These are phyloP conservation scores for Anthracocystis walkeri DNA, from an alignment of 1,284 basidiomycete species.

Conservation along the genomic window DNA sequence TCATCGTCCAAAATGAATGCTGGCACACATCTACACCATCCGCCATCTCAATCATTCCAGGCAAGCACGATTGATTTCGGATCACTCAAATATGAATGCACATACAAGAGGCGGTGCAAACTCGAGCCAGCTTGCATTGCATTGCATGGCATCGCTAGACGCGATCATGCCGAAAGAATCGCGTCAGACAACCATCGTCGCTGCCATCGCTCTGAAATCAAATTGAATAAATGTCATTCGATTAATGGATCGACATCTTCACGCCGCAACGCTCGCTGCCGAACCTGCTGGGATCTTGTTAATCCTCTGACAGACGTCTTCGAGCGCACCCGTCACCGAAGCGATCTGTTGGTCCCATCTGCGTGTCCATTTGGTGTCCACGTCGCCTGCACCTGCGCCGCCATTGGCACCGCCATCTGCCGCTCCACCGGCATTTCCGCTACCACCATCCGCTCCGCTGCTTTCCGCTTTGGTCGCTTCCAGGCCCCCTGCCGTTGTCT, in stretches of 20 bases:
- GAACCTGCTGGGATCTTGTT: slow-evolving; percentile 29
- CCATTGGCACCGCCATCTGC: slow-evolving; percentile 17
- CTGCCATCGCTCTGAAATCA: too few relatives aligned
- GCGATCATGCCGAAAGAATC: neutral
- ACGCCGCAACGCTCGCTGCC: slow-evolving; percentile 6
- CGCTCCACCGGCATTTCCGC: slow-evolving; percentile 8
- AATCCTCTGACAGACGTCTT: slow-evolving; percentile 53
- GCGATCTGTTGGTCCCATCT: slow-evolving; percentile 58
- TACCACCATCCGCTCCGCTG: slow-evolving; percentile 14
- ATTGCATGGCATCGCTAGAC: too few relatives aligned
- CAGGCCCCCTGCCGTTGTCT: slow-evolving; percentile 47
- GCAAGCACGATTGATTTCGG: too few relatives aligned
- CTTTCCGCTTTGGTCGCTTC: slow-evolving; percentile 30
- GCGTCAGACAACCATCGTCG: too few relatives aligned
- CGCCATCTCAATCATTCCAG: too few relatives aligned
- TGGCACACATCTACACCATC: neutral
- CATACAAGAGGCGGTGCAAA: too few relatives aligned
- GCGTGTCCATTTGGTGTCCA: slow-evolving; percentile 43
- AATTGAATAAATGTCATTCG: too few relatives aligned
- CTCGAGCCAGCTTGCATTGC: too few relatives aligned
- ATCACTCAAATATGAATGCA: too few relatives aligned
- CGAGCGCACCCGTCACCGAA: slow-evolving; percentile 42
- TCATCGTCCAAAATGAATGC: neutral
- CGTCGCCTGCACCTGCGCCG: slow-evolving; percentile 20
- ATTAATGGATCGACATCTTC: neutral